Percentiles rank a stretch among this genome's conserved stretches.
Conservation (phyloP, 805 yeast genomes). For the Candida verbasci region DNA sequence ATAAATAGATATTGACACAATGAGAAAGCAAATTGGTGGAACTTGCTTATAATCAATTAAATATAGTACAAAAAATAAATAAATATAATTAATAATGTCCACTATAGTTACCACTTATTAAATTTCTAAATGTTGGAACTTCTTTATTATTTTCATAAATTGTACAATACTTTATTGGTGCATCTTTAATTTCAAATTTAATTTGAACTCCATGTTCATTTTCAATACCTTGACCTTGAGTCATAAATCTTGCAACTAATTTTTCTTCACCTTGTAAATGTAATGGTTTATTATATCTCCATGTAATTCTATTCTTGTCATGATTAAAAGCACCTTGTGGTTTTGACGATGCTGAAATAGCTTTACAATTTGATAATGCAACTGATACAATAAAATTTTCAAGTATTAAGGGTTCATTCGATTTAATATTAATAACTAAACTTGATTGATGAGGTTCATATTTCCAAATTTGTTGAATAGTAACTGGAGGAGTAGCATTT, state of each 20-base stretch:
- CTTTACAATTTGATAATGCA: constrained; percentile 56
- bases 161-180: constrained; percentile 39
- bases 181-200: constrained; percentile 50
- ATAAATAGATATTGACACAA: too few relatives aligned
- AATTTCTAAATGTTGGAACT: constrained; percentile 43
- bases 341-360: constrained; percentile 75
- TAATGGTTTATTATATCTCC: constrained; percentile 57
- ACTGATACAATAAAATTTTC: constrained; percentile 62
- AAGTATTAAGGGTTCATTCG: constrained; percentile 36
- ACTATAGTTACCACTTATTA: constrained; percentile 45
- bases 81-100: constrained; percentile 11
- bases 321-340: constrained; percentile 90
- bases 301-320: constrained; percentile 80
- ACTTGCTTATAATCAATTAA: constrained; percentile 47
- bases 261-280: constrained; percentile 51
- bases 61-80: constrained; percentile 4
- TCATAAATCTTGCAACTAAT: constrained; percentile 81
- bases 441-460: constrained; percentile 82
- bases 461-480: constrained; percentile 83
- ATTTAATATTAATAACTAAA: constrained; percentile 62
- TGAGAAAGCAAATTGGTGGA: constrained; percentile 49
- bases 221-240: constrained; percentile 69
- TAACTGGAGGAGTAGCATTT: constrained; percentile 52
- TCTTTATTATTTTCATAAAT: constrained; percentile 25
- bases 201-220: constrained; percentile 69